Base-by-base conservation (phyloP, 2,329 filamentous ascomycete genomes). In the Paracoccidioides brasiliensis region DNA sequence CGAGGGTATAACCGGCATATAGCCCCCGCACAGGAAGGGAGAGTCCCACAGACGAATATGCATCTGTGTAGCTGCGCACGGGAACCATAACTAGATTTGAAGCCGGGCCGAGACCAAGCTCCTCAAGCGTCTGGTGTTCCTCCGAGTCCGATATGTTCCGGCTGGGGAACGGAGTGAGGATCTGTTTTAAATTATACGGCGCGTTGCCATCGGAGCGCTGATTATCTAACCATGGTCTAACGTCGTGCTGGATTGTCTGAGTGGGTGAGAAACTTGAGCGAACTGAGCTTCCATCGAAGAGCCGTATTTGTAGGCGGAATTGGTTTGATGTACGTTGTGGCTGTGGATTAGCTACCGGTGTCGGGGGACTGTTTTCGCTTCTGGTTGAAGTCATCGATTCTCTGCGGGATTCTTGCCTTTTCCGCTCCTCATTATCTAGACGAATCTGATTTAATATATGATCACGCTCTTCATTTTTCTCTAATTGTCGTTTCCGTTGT, bases 81-180 rank as follows among this genome's bases (percentile, higher is more conserved):
- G 88, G 88, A 0, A 91, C 79, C 49, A 96, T 80, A 8, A 96
- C 83, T 3, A 96, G 75, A 0, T 88, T 97, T 1, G 89, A 86
- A 4, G 83, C 90, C 0, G 90, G 90, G 0, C 82, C 78, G 0
- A 95, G 75, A 0, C 83, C 87, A 6, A 95, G 77, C 4, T 86
- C 83, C 12, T 76, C 72, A 0, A 96, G 76, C 0, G 78, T 76
- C 60, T 83, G 75, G 40, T 76, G 77, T 69, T 96, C 91, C 59
- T 96, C 90, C 0, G 80, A 77, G 4, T 84, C 80, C 38, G 85
- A 84, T 56, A 97, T 83, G 8, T 79, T 81, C 59, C 81, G 82
- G 67, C 85, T 93, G 1, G 89, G 88, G 22, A 82, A 73, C 0
- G 90, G 90, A 0, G 86, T 84, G 2, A 94, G 77, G 40, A 96